These are phyloP conservation scores for Claviceps cyperi DNA, from an alignment of 2,329 filamentous ascomycete genomes.

Conservation along the genomic window DNA sequence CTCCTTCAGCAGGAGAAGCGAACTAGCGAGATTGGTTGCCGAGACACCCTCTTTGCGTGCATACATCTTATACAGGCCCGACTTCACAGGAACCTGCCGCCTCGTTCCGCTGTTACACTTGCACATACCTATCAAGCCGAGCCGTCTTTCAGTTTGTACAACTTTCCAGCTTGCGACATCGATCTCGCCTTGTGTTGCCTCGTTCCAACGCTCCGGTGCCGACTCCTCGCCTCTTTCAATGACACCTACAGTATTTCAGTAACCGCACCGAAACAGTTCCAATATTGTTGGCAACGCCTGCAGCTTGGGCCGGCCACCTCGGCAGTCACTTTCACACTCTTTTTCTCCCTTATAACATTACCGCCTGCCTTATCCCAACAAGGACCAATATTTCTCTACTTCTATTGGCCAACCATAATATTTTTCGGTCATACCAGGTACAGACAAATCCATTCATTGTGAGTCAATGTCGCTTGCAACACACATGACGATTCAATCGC, in stretches of 20 bases:
- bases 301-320: conserved; percentile 16
- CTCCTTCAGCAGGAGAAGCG: background rate
- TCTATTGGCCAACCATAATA: conserved; percentile 1
- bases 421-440: conserved; percentile 16
- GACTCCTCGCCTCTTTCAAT: conserved; percentile 17
- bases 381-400: background rate
- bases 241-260: conserved; percentile 14
- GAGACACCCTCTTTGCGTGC: background rate
- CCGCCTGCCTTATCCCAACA: conserved; percentile 6
- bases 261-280: conserved; percentile 17
- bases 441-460: conserved; percentile 15
- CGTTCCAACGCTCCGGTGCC: conserved; percentile 19
- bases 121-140: conserved; percentile 9
- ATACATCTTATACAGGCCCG: background rate
- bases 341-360: conserved; percentile 8
- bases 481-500: conserved; percentile 2
- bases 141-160: conserved; percentile 4
- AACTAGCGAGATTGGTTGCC: background rate
- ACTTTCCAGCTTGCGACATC: conserved; percentile 13
- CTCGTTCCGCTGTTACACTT: conserved; percentile 5
- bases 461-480: conserved; percentile 20
- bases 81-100: background rate
- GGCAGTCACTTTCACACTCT: conserved; percentile 13
- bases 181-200: conserved; percentile 18
- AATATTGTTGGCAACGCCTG: conserved; percentile 23